phyloP scores from a whole-genome alignment of 2,329 filamentous ascomycete species.

The Venturia effusa region DNA sequence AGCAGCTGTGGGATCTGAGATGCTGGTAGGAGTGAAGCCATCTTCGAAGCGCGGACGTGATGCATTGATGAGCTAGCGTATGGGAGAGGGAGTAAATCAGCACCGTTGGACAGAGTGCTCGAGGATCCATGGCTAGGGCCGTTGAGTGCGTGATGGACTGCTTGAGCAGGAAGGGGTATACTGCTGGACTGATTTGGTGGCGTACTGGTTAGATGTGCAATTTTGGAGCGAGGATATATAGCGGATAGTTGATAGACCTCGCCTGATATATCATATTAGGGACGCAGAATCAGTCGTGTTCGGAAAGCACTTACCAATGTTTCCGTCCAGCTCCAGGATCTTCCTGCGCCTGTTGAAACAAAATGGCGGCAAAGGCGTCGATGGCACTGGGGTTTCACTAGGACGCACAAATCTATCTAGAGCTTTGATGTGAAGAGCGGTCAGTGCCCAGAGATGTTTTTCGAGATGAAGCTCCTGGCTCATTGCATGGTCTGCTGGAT shows the following conservation, averaged over 20 bases:
- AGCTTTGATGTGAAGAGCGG: conserved; percentile 18
- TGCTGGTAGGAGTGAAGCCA: conserved; percentile 47
- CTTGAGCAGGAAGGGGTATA: conserved; percentile 22
- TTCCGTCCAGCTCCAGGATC: conserved; percentile 28
- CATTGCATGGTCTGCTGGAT: conserved; percentile 34
- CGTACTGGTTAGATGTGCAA: conserved; percentile 26
- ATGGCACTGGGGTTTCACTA: not conserved
- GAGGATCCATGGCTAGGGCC: not conserved
- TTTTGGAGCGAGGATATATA: conserved; percentile 26
- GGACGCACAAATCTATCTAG: conserved; percentile 7
- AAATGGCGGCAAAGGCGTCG: not conserved
- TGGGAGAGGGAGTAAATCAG: conserved; percentile 40
- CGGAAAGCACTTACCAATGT: conserved; percentile 25
- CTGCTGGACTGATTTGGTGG: conserved; percentile 15
- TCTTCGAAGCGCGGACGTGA: conserved; percentile 33
- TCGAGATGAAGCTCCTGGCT: conserved; percentile 43
- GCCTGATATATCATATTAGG: conserved; percentile 19
- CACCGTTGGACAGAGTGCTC: conserved; percentile 22
- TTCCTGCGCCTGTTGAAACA: conserved; percentile 18
- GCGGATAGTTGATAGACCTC: conserved; percentile 36
- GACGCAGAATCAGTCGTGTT: conserved; percentile 15
- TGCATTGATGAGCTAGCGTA: conserved; percentile 24
- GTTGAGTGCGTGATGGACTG: conserved; percentile 1
- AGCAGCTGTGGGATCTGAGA: conserved; percentile 47
- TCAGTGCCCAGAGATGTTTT: conserved; percentile 53